phyloP scores from a whole-genome alignment of 345 rosid genomes.

The Brassica cretica region DNA sequence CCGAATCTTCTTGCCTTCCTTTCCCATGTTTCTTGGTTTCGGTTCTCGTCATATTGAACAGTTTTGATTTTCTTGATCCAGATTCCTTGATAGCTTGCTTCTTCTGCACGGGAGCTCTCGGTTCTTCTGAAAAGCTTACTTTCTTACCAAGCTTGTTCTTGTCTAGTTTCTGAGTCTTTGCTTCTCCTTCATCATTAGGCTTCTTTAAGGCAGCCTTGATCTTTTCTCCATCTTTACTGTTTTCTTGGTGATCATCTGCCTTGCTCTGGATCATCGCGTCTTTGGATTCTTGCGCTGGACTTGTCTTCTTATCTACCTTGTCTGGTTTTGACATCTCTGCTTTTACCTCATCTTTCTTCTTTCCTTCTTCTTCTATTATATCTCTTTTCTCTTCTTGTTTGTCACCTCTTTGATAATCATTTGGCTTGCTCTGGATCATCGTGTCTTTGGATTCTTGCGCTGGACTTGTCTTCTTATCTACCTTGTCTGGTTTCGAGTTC shows the following conservation, averaged over 20 bases:
- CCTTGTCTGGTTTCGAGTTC: not conserved
- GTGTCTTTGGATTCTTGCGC: not conserved
- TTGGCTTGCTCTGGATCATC: no score
- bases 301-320: not conserved
- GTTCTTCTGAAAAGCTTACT: constrained; percentile 19
- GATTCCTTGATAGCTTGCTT: not conserved
- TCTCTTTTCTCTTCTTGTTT: no score
- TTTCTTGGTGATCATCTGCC: constrained; percentile 14
- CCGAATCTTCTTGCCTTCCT: not conserved
- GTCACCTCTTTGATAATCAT: no score
- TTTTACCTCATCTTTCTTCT: no score
- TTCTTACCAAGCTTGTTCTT: constrained; percentile 15
- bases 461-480: not conserved
- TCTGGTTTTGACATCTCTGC: no score
- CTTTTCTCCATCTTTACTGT: constrained; percentile 11
- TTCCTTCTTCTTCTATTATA: no score
- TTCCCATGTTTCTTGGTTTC: not conserved
- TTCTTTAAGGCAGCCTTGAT: constrained; percentile 6
- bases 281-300: not conserved
- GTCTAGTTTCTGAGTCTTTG: constrained; percentile 16
- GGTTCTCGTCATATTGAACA: not conserved
- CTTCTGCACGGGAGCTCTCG: not conserved
- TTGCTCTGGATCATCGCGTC: constrained; percentile 5
- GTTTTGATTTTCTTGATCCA: not conserved
- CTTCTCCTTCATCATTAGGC: constrained; percentile 14